A percentile compares a stretch with the other conserved stretches of the same genome.
These are phyloP conservation scores for Ceratorhiza oryzae-sativae DNA, from an alignment of 1,284 basidiomycete species.

Conservation along the genomic window DNA sequence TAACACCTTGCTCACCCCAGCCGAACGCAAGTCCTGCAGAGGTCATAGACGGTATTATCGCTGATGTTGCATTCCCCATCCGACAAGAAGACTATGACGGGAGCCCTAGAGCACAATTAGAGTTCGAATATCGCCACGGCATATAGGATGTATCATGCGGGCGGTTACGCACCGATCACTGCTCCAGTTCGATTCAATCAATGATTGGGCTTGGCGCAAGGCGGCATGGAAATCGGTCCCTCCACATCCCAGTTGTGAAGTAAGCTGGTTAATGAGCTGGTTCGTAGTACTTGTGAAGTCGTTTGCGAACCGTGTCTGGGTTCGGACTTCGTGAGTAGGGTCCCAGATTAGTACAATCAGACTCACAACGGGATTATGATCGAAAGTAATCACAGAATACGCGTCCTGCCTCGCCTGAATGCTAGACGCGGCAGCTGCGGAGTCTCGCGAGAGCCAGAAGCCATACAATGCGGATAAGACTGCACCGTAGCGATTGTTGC, in stretches of 20 bases:
- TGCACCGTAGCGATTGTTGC: slow-evolving; percentile 63
- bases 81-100: slow-evolving; percentile 67
- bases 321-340: neutral
- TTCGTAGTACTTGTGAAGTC: slow-evolving; percentile 61
- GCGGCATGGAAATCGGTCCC: slow-evolving; percentile 62
- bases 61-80: slow-evolving; percentile 61
- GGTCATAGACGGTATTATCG: slow-evolving; percentile 56
- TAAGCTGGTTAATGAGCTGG: slow-evolving; percentile 54
- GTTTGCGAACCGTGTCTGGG: slow-evolving; percentile 49
- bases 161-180: slow-evolving; percentile 61
- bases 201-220: slow-evolving; percentile 50
- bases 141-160: neutral
- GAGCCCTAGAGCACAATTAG: slow-evolving; percentile 52
- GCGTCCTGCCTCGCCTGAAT: slow-evolving; percentile 45
- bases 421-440: slow-evolving; percentile 44
- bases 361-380: slow-evolving; percentile 47
- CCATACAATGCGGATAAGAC: slow-evolving; percentile 61
- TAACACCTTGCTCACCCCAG: slow-evolving; percentile 54
- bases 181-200: slow-evolving; percentile 62
- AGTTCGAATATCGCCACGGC: neutral
- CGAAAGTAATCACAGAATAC: slow-evolving; percentile 65
- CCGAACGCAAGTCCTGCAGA: slow-evolving; percentile 57
- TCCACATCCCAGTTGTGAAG: slow-evolving; percentile 50
- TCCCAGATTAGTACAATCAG: slow-evolving; percentile 41
- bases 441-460: slow-evolving; percentile 63